Base-by-base conservation (phyloP, 2,329 filamentous ascomycete genomes). In the Beauveria scarabaeidicola region DNA sequence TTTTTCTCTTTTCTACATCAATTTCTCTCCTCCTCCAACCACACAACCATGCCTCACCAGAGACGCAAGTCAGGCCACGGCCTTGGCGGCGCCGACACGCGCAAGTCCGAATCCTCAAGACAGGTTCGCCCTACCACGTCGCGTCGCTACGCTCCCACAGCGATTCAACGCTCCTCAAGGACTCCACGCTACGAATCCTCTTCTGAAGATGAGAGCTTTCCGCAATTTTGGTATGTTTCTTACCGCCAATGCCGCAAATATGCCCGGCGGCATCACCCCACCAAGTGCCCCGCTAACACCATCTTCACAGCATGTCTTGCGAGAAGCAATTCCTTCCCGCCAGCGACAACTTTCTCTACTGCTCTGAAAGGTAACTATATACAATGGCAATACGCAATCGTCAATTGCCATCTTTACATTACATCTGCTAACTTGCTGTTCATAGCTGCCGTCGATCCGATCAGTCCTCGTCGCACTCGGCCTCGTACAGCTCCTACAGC, bases 291-390 rank as follows among this genome's bases (percentile, higher is more conserved):
- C 64, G 55, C 65, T 68, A 62, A 70, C 63, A 61, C 29, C 11
- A 58, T 59, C 21, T 59, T 38, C 59, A 61, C 66, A 87, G 84
- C 72, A 86, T 86, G 83, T 81, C 78, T 10, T 87, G 84, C 70
- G 84, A 86, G 69, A 86, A 86, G 73, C 83, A 86, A 72, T 86
- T 86, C 69, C 71, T 84, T 25, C 78, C 82, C 53, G 75, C 78
- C 44, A 80, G 83, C 67, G 82, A 82, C 65, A 80, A 76, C 63
- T 76, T 78, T 62, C 70, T 86, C 47, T 87, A 86, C 73, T 87
- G 84, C 71, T 86, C 84, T 41, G 82, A 86, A 68, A 72, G 76
- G 82, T 85, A 77, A 73, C 57, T 55, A 40, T 61, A 64, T 60
- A 58, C 47, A 52, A 52, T 58, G 8, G 19, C 32, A 51, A 59